These are phyloP conservation scores for Eimeria acervulina DNA, from an alignment of 169 alveolate species.

Conservation along the genomic window DNA sequence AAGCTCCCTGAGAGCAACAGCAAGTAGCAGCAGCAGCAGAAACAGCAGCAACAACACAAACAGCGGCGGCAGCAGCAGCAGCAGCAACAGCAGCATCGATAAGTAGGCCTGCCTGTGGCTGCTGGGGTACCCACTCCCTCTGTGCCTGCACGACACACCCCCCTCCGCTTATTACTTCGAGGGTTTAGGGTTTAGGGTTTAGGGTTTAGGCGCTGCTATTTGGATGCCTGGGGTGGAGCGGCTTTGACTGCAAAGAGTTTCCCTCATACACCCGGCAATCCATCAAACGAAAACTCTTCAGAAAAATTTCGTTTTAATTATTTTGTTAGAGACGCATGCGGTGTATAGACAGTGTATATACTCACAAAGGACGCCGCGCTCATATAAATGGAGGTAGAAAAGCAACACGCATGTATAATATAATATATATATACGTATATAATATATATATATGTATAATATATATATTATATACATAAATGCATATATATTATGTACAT, in stretches of 20 bases:
- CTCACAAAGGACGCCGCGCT: no score
- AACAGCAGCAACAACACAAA: not conserved
- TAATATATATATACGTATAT: no score
- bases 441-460: no score
- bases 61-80: conserved; percentile 24
- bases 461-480: no score
- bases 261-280: not conserved
- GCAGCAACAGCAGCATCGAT: conserved; percentile 7
- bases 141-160: not conserved
- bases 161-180: not conserved
- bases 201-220: not conserved
- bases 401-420: no score
- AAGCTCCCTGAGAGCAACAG: no score
- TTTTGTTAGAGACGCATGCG: no score
- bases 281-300: no score
- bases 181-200: not conserved
- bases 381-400: no score
- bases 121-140: not conserved
- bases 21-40: not conserved
- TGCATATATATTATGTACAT: no score
- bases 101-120: not conserved
- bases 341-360: no score
- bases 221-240: not conserved
- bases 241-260: not conserved
- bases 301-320: no score